These are phyloP conservation scores for Penicillium vulpinum DNA, from an alignment of 2,329 filamentous ascomycete genomes.

Conservation along the genomic window DNA sequence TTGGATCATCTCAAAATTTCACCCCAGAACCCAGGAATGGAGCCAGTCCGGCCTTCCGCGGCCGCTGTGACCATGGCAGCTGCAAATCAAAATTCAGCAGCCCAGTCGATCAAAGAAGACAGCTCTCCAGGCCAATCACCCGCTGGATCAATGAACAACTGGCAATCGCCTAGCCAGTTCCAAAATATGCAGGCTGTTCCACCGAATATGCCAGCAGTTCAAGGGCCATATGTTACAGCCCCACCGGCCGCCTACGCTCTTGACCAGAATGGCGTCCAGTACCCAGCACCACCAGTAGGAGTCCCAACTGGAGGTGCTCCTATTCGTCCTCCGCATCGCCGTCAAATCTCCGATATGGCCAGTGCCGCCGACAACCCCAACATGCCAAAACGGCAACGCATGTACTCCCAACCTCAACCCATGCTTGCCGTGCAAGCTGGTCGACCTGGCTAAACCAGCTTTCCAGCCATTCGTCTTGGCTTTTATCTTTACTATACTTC, in stretches of 20 bases:
- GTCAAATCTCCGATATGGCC: slow-evolving; percentile 63
- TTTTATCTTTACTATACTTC: neutral
- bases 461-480: neutral
- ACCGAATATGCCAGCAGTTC: slow-evolving; percentile 47
- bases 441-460: slow-evolving; percentile 31
- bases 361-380: slow-evolving; percentile 54
- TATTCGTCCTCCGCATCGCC: slow-evolving; percentile 48
- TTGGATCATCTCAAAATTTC: slow-evolving; percentile 78
- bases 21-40: slow-evolving; percentile 51
- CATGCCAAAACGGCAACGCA: slow-evolving; percentile 59
- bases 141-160: slow-evolving; percentile 58
- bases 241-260: slow-evolving; percentile 41
- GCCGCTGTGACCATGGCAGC: slow-evolving; percentile 45
- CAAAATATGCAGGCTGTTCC: slow-evolving; percentile 59
- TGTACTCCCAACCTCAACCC: slow-evolving; percentile 52
- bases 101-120: slow-evolving; percentile 62
- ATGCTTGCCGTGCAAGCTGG: slow-evolving; percentile 54
- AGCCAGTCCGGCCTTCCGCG: slow-evolving; percentile 44
- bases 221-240: slow-evolving; percentile 43
- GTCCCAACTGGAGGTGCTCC: slow-evolving; percentile 33
- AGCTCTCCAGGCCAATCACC: slow-evolving; percentile 64
- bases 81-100: slow-evolving; percentile 49
- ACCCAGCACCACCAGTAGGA: slow-evolving; percentile 38
- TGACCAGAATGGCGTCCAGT: slow-evolving; percentile 44
- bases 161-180: slow-evolving; percentile 63